Evolutionary conservation across 176 grass and related monocot genomes (phyloP), one percentile per base, ranked within the genome.

Genomic region (Hordeum marinum): DNA sequence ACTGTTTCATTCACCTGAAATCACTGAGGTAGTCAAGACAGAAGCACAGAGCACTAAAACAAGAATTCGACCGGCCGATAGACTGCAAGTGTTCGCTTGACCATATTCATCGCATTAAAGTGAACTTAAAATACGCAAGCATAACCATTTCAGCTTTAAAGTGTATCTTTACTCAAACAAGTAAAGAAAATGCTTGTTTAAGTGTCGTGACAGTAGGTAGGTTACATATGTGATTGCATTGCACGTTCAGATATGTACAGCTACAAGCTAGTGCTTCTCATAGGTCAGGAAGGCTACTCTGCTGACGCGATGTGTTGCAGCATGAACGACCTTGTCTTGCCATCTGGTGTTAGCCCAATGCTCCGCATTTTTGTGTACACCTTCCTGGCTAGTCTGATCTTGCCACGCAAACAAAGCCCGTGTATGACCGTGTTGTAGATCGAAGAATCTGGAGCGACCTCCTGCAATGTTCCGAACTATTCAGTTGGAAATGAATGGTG

Each of bases 401-500:
- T 91, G 75, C 85, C 93, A 90, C 86, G 77, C 76, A 92, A 58
- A 83, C 91, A 98, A 26, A 98, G 85, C n/a, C 93, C 90, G 1
- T 95, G 95, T 77, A 93, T 91, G 74, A 91, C 85, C 17, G 84
- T 35, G 40, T 95, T 93, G 83, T 91, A 98, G 82, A 95, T 75
- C 15, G 91, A 95, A 55, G 90, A 86, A 61, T 93, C 84, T 58
- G 87, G 89, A n/a, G 83, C 63, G 26, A 90, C 76, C 83, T 76
- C 73, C 85, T 93, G 90, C n/a, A 9, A 67, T 32, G 26, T 77
- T 81, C 62, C 57, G 64, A 69, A 40, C 55, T 76, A 26, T 67
- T n/a, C 27, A 61, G 76, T 18, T 15, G 79, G 9, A 14, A 24
- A 65, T 50, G 27, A 36, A 39, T 41, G 29, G 23, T 39, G 40